Evolutionary conservation across 1,139 yeast genomes (phyloP).

Genomic region (Geotrichum candidum): DNA sequence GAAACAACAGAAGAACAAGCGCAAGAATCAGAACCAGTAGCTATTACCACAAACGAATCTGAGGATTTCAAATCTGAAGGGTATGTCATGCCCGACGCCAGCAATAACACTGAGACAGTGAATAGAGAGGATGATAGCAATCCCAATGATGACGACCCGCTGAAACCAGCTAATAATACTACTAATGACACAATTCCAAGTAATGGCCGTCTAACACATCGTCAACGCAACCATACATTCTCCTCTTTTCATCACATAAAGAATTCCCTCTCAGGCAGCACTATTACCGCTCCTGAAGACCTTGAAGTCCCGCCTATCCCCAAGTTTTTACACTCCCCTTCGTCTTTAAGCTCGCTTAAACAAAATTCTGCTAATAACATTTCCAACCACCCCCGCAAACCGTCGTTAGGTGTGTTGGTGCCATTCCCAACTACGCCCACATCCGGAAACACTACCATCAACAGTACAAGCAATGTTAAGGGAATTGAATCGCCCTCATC

Average conservation of each 20-base stretch:
- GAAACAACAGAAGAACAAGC: background rate
- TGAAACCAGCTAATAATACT: background rate
- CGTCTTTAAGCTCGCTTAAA: background rate
- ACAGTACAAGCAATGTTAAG: background rate
- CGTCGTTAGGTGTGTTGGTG: background rate
- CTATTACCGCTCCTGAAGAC: background rate
- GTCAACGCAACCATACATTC: slow-evolving; percentile 1
- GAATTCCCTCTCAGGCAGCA: background rate
- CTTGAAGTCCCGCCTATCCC: background rate
- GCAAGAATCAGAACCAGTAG: background rate
- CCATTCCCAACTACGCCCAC: background rate
- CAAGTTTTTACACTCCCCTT: background rate
- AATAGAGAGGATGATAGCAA: background rate
- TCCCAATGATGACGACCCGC: background rate
- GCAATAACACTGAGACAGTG: background rate
- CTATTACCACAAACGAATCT: background rate
- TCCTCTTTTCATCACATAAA: background rate
- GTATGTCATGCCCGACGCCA: background rate
- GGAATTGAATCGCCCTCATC: background rate
- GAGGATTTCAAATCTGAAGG: background rate
- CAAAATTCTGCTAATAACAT: background rate
- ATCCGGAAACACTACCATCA: background rate
- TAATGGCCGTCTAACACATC: background rate
- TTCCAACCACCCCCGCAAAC: background rate
- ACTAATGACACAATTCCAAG: background rate